Conservation (phyloP, 164 flowering plant species). For the Cinnamomum micranthum region DNA sequence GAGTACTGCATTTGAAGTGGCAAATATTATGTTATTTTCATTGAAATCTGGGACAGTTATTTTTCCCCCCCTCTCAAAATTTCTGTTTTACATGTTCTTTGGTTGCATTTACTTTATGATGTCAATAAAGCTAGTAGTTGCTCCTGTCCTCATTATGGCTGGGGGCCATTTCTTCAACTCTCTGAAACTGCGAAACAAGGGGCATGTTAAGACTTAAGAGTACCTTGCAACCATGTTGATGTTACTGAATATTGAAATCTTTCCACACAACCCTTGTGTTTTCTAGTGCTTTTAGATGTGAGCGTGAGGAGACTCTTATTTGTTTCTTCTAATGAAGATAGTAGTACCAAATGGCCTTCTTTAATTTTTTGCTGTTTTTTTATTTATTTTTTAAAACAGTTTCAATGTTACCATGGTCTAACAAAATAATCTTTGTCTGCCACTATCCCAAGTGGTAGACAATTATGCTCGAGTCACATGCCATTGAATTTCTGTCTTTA, state of each 20-base stretch:
- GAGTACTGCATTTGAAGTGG: background rate
- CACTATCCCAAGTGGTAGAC: no score
- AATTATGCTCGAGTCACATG: background rate
- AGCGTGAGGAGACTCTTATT: background rate
- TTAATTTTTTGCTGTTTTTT: no score
- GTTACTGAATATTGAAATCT: background rate
- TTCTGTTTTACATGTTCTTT: background rate
- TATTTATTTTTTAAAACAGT: no score
- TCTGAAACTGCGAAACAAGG: background rate
- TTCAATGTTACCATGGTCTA: no score
- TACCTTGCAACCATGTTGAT: background rate
- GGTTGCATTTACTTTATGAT: constrained; percentile 1
- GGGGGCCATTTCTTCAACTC: background rate
- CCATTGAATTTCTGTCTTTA: background rate
- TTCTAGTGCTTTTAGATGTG: background rate
- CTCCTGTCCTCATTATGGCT: background rate
- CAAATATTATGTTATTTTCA: background rate
- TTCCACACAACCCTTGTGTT: background rate
- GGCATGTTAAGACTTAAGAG: background rate
- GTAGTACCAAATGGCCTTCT: background rate
- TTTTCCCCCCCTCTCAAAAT: no score
- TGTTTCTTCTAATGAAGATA: background rate
- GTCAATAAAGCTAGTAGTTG: background rate
- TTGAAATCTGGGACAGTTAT: background rate
- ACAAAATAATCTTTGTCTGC: no score